Base-by-base conservation (phyloP, 2,329 filamentous ascomycete species). In the Xylaria sp. region DNA sequence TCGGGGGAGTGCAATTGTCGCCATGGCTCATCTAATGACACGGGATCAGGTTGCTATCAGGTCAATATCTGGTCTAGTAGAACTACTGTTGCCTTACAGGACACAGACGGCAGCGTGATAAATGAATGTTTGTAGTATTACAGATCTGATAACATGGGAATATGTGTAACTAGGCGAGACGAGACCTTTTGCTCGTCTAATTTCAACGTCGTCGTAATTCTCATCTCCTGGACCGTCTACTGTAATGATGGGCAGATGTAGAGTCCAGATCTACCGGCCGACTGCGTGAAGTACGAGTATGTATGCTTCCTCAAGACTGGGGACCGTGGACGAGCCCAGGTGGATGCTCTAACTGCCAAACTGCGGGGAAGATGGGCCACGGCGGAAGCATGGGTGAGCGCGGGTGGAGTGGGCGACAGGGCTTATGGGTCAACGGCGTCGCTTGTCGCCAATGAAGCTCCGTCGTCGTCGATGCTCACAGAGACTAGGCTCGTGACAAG, bases 1-100 rank as follows among this genome's bases (percentile, higher is more conserved):
- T 75, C 84, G 80, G 40, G 84, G 80, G 49, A 89, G 78, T 58
- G 87, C 84, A 76, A 89, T 83, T 63, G 86, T 87, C 67, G 87
- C 83, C 87, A 89, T 88, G 62, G 69, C 76, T 68, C 71, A 72
- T 75, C 65, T 65, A 72, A 62, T 68, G 69, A 67, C 65, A 70
- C 63, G 61, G 38, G 61, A 48, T 54, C 48, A 48, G 63, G 58
- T 38, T 31, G 60, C 48, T 49, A 33, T 31, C 31, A 38, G 59
- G 46, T 42, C 17, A 53, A 53, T 53, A 49, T 42, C 38, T 44
- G 40, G 31, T 49, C 65, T 51, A 65, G 44, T 36, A 56, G 23
- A 46, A 49, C 28, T 56, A 40, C 57, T 49, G 42, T 31, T 36
- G 33, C 56, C 57, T 68, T 44, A 33, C 60, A 31, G 56, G 36